phyloP scores from a whole-genome alignment of 164 flowering plant genomes.

The Macadamia tetraphylla region DNA sequence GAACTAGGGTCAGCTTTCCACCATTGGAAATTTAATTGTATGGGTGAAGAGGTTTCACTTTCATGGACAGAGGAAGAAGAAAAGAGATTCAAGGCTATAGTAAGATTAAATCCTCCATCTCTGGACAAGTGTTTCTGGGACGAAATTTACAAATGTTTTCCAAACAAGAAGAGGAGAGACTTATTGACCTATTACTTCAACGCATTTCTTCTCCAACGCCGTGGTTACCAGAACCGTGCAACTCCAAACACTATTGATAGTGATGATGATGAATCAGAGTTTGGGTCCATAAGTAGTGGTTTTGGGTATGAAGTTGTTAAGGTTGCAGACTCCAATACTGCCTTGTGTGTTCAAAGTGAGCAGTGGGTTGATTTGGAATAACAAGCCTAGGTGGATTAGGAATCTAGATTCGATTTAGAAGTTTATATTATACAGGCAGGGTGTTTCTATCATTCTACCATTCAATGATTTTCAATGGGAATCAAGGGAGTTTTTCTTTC shows the following conservation, averaged over 20 bases:
- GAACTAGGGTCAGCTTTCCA: constrained; percentile 64
- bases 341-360: constrained; percentile 41
- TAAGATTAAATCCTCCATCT: constrained; percentile 38
- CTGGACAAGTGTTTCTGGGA: constrained; percentile 50
- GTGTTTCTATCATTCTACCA: neutral
- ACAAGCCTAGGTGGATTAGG: neutral
- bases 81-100: constrained; percentile 38
- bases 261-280: constrained; percentile 69
- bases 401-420: constrained; percentile 2
- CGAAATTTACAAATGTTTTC: constrained; percentile 32
- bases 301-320: constrained; percentile 25
- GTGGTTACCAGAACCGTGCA: constrained; percentile 63
- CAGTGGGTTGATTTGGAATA: constrained; percentile 21
- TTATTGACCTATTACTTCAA: constrained; percentile 84
- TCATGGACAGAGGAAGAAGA: constrained; percentile 64
- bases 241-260: constrained; percentile 57
- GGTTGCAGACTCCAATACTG: constrained; percentile 21
- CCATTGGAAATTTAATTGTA: constrained; percentile 52
- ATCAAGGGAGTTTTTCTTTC: neutral
- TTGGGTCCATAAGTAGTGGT: constrained; percentile 24
- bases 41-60: constrained; percentile 69
- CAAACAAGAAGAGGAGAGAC: constrained; percentile 39
- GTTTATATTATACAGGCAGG: neutral
- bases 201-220: constrained; percentile 59
- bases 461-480: neutral